Conservation (phyloP, 148 eudicot genomes). For the Rhododendron griersonianum region DNA sequence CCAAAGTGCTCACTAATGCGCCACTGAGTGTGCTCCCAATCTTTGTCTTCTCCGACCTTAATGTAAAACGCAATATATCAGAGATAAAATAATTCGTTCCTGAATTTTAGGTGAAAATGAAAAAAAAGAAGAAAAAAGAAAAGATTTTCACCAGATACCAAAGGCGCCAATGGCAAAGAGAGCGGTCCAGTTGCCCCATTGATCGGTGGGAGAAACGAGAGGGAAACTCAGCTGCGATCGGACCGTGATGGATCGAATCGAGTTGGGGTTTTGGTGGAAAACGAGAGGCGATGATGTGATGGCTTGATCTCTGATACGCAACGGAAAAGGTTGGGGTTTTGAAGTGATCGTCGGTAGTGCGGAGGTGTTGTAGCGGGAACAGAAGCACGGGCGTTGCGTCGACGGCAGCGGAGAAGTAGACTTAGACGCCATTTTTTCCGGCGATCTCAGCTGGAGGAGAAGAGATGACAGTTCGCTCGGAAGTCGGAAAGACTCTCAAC, state of each 20-base stretch:
- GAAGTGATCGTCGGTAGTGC: neutral
- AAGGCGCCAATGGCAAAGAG: constrained; percentile 73
- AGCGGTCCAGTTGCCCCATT: constrained; percentile 82
- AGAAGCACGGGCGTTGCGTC: neutral
- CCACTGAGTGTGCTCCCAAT: constrained; percentile 74
- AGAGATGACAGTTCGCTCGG: neutral
- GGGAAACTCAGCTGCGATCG: constrained; percentile 41
- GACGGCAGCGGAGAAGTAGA: constrained; percentile 11
- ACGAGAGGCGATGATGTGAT: neutral
- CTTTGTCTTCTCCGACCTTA: constrained; percentile 91
- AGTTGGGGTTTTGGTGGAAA: constrained; percentile 6
- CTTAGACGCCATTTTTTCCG: constrained; percentile 19
- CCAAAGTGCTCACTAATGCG: constrained; percentile 69
- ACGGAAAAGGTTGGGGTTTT: neutral
- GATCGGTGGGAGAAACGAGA: constrained; percentile 63
- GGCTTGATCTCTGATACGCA: neutral
- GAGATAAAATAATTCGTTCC: neutral
- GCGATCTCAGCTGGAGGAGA: neutral
- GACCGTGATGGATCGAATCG: constrained; percentile 14
- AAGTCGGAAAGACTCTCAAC: neutral
- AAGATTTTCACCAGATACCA: constrained; percentile 55
- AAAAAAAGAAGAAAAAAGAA: neutral
- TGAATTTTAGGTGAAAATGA: neutral
- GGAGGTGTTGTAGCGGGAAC: neutral
- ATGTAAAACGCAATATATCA: constrained; percentile 9